Evolutionary conservation across 1,284 basidiomycete species (phyloP), one percentile per base, ranked within the genome.

Genomic region (Omphalotus olearius): DNA sequence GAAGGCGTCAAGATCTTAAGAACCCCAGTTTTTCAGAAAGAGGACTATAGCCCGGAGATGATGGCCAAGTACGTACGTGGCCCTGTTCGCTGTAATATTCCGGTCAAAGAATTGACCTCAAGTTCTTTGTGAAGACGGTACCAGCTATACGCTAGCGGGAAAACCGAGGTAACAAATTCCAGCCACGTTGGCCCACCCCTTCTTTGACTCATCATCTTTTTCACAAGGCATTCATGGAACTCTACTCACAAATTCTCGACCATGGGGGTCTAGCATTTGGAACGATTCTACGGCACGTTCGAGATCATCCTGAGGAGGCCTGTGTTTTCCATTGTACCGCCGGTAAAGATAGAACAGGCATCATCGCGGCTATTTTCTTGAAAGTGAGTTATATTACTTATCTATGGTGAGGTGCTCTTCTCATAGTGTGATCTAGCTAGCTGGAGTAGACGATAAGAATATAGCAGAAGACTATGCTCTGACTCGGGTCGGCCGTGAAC

Each of bases 271-370:
- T 66, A 13, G 75, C 86, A 3, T 88, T 87, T 59, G 79, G 81
- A 14, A 63, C 69, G 2, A 81, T 91, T 49, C 70, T 90, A 13
- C 76, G 81, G 48, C 85, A 88, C 63, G 73, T 91, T 25, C 73
- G 82, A 50, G 87, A 90, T 60, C 73, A 71, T 56, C 85, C 87
- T 62, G 71, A 74, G 39, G 76, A 80, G 45, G 77, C 76, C 0
- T 83, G 76, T 56, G 55, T 90, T 28, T 86, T 90, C 57, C 87
- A 90, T 59, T 90, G 87, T 58, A 91, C 87, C 52, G 86, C 87
- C 65, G 88, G 88, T 7, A 91, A 90, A 65, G 88, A 91, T 66
- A 71, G 88, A 57, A 91, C 88, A 2, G 88, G 88, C 7, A 70
- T 91, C n/a, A 66, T 84, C 39, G 85, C 88, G 17, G 87, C 86